Base-by-base conservation (phyloP, 768 basidiomycete genomes). In the Hygrocybe punicea region DNA sequence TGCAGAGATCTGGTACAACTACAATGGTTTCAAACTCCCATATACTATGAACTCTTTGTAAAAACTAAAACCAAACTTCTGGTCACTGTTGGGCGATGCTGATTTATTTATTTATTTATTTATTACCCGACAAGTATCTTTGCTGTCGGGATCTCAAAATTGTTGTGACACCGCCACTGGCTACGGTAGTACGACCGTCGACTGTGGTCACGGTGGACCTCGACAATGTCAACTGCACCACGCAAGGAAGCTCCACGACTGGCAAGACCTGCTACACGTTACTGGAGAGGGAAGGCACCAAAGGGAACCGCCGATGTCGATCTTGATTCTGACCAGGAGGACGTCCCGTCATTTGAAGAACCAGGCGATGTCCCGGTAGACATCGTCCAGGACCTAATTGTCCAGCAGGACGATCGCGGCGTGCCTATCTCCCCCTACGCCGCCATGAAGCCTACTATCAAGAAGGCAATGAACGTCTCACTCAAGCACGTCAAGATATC, bases 211-310 rank as follows among this genome's bases (percentile, higher is more conserved):
- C 29, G 29, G n/a, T n/a, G n/a, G n/a, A 29, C 4, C 4, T 8
- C 29, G 29, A 35, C 36, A 3, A 50, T 50, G 49, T 50, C 57
- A 23, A 19, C 34, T 10, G 51, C 51, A 2, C 62, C 71, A 16
- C 80, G 85, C 58, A 92, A 92, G 63, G 82, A 84, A 58, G 89
- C 90, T 7, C 83, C 87, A 19, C 84, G 90, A n/a, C 79, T 85
- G 6, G 81, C 91, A n/a, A 77, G 80, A 51, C 91, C 93, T 4
- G 91, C 84, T 2, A 87, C 83, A 6, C 87, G 93, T 2, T 95
- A 96, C 71, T 91, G 91, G 85, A 89, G 89, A 63, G 93, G 93
- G 55, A 91, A 92, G 63, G 90, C 85, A 0, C 92, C 92, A 1
- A 92, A 91, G 69, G 89, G 89, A 46, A 79, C 74, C 34, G 74